These are phyloP conservation scores for Kandelia obovata DNA, from an alignment of 345 rosid species.

Conservation along the genomic window DNA sequence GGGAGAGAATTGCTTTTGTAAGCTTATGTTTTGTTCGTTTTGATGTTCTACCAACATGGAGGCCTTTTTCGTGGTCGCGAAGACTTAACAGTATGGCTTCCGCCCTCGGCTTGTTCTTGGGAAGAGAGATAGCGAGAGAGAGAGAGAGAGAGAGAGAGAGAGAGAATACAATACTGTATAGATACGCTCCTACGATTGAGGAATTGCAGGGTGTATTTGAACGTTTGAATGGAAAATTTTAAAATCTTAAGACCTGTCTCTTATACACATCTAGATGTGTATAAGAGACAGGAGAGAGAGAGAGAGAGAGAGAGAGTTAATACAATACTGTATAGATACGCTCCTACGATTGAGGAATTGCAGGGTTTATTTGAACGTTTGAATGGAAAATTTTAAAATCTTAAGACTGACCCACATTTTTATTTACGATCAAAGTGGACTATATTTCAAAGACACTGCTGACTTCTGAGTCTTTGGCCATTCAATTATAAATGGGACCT, in stretches of 20 bases:
- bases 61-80: constrained; percentile 10
- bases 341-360: background rate
- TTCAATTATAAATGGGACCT: too few species aligned
- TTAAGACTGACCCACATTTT: too few species aligned
- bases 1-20: constrained; percentile 5
- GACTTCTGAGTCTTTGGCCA: too few species aligned
- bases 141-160: background rate
- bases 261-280: too few species aligned
- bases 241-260: too few species aligned
- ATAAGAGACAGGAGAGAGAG: background rate
- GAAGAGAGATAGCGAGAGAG: background rate
- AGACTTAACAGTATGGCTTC: constrained; percentile 4
- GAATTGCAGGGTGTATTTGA: background rate
- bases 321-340: background rate
- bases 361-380: background rate
- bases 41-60: constrained; percentile 3
- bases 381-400: too few species aligned
- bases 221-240: too few species aligned
- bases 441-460: too few species aligned
- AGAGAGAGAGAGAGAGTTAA: background rate
- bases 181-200: background rate
- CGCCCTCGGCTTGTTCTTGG: background rate
- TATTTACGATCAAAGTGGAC: too few species aligned
- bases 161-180: background rate
- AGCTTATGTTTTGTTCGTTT: constrained; percentile 14